A percentile compares a stretch with the other conserved stretches of the same genome.
Conservation (phyloP, 257 asterid species). For the Penstemon barbatus region DNA sequence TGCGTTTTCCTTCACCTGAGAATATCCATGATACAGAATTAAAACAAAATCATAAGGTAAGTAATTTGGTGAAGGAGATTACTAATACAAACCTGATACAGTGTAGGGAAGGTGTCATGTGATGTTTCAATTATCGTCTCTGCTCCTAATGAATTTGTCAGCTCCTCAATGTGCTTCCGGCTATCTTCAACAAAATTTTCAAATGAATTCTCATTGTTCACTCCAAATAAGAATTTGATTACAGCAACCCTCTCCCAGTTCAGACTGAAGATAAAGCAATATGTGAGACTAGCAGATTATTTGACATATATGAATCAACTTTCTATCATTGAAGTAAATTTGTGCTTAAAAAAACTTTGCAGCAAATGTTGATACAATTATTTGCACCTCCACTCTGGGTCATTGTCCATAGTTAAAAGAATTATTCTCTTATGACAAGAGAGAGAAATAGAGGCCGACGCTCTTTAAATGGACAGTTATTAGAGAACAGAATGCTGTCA, state of each 20-base stretch:
- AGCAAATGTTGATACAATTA: not conserved
- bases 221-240: slow-evolving; percentile 66
- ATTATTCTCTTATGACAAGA: not conserved
- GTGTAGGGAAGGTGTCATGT: slow-evolving; percentile 29
- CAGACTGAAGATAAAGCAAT: slow-evolving; percentile 50
- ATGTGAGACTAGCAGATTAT: slow-evolving; percentile 11
- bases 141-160: slow-evolving; percentile 42
- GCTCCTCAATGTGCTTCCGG: slow-evolving; percentile 63
- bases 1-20: slow-evolving; percentile 66
- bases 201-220: slow-evolving; percentile 33
- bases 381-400: not conserved
- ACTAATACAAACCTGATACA: slow-evolving; percentile 39
- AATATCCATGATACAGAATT: slow-evolving; percentile 25
- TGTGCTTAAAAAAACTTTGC: not conserved
- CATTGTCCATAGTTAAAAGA: not conserved
- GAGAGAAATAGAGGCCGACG: too few species aligned
- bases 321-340: slow-evolving; percentile 2
- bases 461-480: not conserved
- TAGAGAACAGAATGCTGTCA: slow-evolving; percentile 2
- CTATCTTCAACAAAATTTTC: slow-evolving; percentile 52
- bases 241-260: slow-evolving; percentile 61
- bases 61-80: not conserved
- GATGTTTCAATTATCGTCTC: slow-evolving; percentile 40
- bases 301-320: slow-evolving; percentile 1
- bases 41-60: slow-evolving; percentile 8